phyloP scores from a whole-genome alignment of 2,329 filamentous ascomycete genomes.

The Sodiomyces alkalinus region DNA sequence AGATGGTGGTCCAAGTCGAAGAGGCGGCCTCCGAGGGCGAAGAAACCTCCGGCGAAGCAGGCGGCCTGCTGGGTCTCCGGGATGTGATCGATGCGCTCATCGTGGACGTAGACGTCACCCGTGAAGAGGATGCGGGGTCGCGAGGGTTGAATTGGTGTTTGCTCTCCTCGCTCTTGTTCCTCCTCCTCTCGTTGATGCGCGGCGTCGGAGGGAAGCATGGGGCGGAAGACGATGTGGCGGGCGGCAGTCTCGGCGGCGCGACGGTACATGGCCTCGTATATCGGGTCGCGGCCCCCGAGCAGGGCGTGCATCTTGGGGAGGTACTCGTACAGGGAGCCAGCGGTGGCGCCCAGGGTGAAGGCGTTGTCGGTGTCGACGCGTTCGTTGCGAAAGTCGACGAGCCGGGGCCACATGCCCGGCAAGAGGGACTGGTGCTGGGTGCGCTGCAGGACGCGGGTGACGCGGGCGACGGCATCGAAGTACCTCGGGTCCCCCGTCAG shows the following conservation, averaged over 20 bases:
- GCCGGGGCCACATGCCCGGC: conserved; percentile 60
- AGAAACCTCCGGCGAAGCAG: conserved; percentile 36
- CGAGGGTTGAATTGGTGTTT: no score
- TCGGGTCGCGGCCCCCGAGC: conserved; percentile 36
- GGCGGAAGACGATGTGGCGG: conserved; percentile 44
- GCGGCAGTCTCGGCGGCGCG: conserved; percentile 38
- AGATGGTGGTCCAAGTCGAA: conserved; percentile 25
- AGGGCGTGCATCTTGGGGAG: conserved; percentile 34
- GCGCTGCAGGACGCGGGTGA: conserved; percentile 51
- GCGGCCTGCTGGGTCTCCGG: conserved; percentile 29
- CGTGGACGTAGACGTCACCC: conserved; percentile 17
- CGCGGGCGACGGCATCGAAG: conserved; percentile 53
- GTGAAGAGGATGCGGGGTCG: conserved; percentile 42
- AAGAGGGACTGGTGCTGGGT: conserved; percentile 51
- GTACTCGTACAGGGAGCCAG: conserved; percentile 27
- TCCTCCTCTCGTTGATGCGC: no score
- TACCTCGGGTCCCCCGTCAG: conserved; percentile 59
- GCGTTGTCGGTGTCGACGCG: conserved; percentile 15
- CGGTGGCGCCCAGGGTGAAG: conserved; percentile 22
- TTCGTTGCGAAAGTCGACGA: conserved; percentile 40
- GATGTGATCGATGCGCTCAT: conserved; percentile 7
- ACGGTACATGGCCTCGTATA: conserved; percentile 43
- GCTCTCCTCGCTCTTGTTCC: no score
- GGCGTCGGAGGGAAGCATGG: conserved; percentile 31
- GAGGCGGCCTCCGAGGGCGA: conserved; percentile 31